Base-by-base conservation (phyloP, 345 rosid species). In the Rhodamnia rubescens region DNA sequence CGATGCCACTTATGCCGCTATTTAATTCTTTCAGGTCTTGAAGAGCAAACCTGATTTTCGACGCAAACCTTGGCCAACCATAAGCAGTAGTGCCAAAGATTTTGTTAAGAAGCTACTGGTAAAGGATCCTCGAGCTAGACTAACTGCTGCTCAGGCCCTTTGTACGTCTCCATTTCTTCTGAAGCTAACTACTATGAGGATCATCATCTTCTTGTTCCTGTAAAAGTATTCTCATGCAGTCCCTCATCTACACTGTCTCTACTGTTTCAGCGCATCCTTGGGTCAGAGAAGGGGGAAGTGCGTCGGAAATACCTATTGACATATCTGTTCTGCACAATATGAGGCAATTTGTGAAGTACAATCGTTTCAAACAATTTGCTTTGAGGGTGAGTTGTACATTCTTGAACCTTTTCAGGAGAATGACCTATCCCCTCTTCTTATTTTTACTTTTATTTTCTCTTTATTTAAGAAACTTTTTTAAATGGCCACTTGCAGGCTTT, bases 41-140 rank as follows among this genome's bases (percentile, higher is more conserved):
- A 89, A 88, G 69, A 90, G 89, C 86, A 92, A 92, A 85, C 99
- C 99, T 83, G 99, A 97, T 87, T 97, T 96, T 81, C 93, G 92
- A 75, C 96, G 98, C 87, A 97, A 93, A 90, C 99, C 99, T 9
- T 97, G 99, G 99, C 96, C 99, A 85, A 92, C 83, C 85, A 91
- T 96, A 42, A 96, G 99, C 91, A 88, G 89, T 74, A 90, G 98
- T 52, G 99, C 99, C 21, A 97, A 94, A 92, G 99, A 97, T 89
- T 96, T 97, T 86, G 95, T 97, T 20, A 93, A 89, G 92, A 97
- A 97, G 92, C 87, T 97, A 81, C 87, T 97, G 92, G 99, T 97
- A 82, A 97, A 96, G 90, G 99, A 97, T 89, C 99, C 98, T 36
- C 90, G 94, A 84, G 95, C 98, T 42, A 88, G 99, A 85, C 92